These are phyloP conservation scores for Fusarium metavorans DNA, from an alignment of 2,329 filamentous ascomycete genomes.

Conservation along the genomic window DNA sequence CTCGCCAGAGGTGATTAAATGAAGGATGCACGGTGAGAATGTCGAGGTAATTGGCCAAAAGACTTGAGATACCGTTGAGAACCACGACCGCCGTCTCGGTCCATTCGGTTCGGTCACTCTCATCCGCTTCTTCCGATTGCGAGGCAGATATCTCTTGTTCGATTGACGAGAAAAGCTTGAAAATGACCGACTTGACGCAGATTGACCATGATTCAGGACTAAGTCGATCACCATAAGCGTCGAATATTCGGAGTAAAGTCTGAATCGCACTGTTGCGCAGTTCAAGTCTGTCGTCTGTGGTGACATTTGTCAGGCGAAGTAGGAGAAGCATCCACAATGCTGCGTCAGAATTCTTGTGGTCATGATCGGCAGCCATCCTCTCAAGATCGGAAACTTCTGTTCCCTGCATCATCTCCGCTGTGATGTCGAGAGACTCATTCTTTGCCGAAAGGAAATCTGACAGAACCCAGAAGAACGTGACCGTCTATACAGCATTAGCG, in stretches of 20 bases:
- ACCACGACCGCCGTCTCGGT: slow-evolving; percentile 81
- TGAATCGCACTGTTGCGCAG: slow-evolving; percentile 90
- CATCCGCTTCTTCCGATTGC: slow-evolving; percentile 52
- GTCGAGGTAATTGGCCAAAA: slow-evolving; percentile 82
- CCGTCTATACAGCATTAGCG: slow-evolving; percentile 66
- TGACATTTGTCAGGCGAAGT: slow-evolving; percentile 76
- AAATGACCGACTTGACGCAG: slow-evolving; percentile 84
- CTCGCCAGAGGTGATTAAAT: slow-evolving; percentile 81
- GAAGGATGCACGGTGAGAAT: slow-evolving; percentile 73
- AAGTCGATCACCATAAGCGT: slow-evolving; percentile 87
- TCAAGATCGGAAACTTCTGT: slow-evolving; percentile 64
- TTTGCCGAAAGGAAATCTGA: slow-evolving; percentile 84
- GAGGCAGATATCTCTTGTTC: slow-evolving; percentile 64
- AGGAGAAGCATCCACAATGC: slow-evolving; percentile 85
- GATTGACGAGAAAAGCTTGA: slow-evolving; percentile 80
- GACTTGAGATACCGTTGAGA: slow-evolving; percentile 76
- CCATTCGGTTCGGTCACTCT: slow-evolving; percentile 69
- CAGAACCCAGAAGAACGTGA: slow-evolving; percentile 95
- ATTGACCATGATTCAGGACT: slow-evolving; percentile 84
- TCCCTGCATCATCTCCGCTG: slow-evolving; percentile 65
- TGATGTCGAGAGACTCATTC: slow-evolving; percentile 69
- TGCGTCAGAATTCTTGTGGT: slow-evolving; percentile 72
- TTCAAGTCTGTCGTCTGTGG: slow-evolving; percentile 78
- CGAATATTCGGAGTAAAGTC: slow-evolving; percentile 90
- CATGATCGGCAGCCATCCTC: slow-evolving; percentile 68